phyloP scores from a whole-genome alignment of 768 basidiomycete genomes.

The Tylopilus subfusipes region DNA sequence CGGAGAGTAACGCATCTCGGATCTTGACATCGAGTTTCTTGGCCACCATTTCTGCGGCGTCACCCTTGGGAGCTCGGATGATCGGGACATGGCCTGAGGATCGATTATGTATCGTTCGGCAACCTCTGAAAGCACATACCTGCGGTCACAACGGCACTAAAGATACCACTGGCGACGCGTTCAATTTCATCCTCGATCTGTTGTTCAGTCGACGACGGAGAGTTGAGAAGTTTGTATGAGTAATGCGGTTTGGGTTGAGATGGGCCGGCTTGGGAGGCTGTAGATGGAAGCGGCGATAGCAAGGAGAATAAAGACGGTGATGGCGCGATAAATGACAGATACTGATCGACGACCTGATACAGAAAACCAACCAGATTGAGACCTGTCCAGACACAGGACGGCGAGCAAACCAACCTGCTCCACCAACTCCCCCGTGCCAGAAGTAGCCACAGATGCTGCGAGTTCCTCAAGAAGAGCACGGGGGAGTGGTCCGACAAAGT shows the following conservation, averaged over 20 bases:
- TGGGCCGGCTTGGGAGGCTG: constrained; percentile 33
- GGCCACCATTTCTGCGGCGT: constrained; percentile 99
- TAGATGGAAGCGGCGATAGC: constrained; percentile 52
- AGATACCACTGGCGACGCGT: constrained; percentile 83
- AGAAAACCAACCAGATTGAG: neutral
- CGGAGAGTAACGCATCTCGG: constrained; percentile 74
- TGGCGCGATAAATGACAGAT: constrained; percentile 93
- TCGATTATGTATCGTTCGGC: neutral
- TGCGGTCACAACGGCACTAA: constrained; percentile 85
- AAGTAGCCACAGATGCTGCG: constrained; percentile 80
- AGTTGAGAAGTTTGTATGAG: constrained; percentile 86
- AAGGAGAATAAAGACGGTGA: constrained; percentile 92
- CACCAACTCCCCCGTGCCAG: constrained; percentile 77
- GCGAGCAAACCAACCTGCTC: constrained; percentile 52
- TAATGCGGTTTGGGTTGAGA: constrained; percentile 42
- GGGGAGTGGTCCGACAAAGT: constrained; percentile 91
- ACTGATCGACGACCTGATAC: constrained; percentile 86
- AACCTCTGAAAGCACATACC: constrained; percentile 44
- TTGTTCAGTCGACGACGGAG: constrained; percentile 83
- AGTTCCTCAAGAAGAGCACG: constrained; percentile 90
- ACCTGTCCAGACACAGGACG: neutral
- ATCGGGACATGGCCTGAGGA: constrained; percentile 84
- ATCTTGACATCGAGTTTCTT: constrained; percentile 92
- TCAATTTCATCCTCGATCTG: constrained; percentile 94
- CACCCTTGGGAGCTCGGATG: constrained; percentile 91